phyloP scores from a whole-genome alignment of 805 yeast genomes.

The Starmera amethionina region DNA sequence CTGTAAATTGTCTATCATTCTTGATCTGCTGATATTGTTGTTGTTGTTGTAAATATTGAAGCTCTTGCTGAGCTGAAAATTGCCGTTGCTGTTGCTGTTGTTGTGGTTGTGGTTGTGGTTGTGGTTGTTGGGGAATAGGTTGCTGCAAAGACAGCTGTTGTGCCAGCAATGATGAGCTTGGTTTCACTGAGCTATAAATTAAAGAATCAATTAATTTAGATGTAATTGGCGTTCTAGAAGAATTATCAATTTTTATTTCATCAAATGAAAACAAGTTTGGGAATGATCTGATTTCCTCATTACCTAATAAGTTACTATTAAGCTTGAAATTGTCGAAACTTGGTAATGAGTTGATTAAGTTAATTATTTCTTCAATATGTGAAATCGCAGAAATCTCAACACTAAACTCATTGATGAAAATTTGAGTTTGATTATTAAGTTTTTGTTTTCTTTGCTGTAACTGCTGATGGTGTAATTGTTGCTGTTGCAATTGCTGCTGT shows the following conservation, averaged over 20 bases:
- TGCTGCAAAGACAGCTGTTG: slow-evolving; percentile 1
- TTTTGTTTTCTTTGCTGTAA: slow-evolving; percentile 16
- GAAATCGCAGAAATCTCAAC: slow-evolving; percentile 36
- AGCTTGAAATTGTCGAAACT: slow-evolving; percentile 27
- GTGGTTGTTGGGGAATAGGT: slow-evolving; percentile 4
- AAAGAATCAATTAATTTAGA: slow-evolving; percentile 26
- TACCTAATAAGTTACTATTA: slow-evolving; percentile 21
- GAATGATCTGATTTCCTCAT: slow-evolving; percentile 14
- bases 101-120: not conserved
- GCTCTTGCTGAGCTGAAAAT: slow-evolving; percentile 10
- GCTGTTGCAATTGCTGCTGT: slow-evolving; percentile 22
- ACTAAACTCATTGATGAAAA: slow-evolving; percentile 17
- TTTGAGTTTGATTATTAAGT: slow-evolving; percentile 18
- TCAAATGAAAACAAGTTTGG: slow-evolving; percentile 44
- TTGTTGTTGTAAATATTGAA: slow-evolving; percentile 19
- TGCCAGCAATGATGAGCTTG: slow-evolving; percentile 1
- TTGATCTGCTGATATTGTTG: slow-evolving; percentile 20
- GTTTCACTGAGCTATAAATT: slow-evolving; percentile 23
- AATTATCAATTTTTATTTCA: slow-evolving; percentile 23
- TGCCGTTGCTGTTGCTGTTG: slow-evolving; percentile 16
- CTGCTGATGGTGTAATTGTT: slow-evolving; percentile 11
- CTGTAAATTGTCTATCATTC: slow-evolving; percentile 26
- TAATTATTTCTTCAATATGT: slow-evolving; percentile 39
- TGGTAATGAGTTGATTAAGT: slow-evolving; percentile 28
- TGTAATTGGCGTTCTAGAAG: slow-evolving; percentile 22